Percentiles rank a stretch among this genome's conserved stretches.
phyloP scores from a whole-genome alignment of 2,329 filamentous ascomycete genomes.

The Xylaria sp. region DNA sequence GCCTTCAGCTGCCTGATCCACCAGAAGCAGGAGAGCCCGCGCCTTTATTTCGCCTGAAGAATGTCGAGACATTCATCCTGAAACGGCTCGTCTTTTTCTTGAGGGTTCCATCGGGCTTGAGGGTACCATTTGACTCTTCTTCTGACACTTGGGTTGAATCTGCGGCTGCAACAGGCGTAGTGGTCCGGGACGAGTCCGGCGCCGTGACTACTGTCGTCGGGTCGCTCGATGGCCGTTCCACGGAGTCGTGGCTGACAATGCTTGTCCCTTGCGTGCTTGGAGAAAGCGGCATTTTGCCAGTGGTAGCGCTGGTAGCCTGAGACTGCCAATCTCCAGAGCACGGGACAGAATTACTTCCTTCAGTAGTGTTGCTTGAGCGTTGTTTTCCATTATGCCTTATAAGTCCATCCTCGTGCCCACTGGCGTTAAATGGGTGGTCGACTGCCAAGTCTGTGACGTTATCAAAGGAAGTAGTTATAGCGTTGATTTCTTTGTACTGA shows the following conservation, averaged over 20 bases:
- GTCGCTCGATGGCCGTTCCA: conserved; percentile 60
- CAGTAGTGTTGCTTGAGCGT: conserved; percentile 70
- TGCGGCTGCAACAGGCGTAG: conserved; percentile 42
- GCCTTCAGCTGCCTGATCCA: conserved; percentile 39
- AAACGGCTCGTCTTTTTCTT: conserved; percentile 73
- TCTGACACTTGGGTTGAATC: conserved; percentile 48
- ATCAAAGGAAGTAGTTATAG: conserved; percentile 57
- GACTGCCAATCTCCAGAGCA: conserved; percentile 69
- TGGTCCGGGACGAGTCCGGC: conserved; percentile 49
- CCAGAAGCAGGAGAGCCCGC: conserved; percentile 49
- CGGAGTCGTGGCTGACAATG: conserved; percentile 69
- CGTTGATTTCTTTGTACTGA: conserved; percentile 57
- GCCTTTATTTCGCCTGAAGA: conserved; percentile 65
- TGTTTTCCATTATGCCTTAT: conserved; percentile 57
- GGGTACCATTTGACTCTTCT: conserved; percentile 56
- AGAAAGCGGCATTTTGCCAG: conserved; percentile 71
- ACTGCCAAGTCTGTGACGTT: conserved; percentile 59
- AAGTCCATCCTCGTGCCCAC: conserved; percentile 51
- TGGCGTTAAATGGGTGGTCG: conserved; percentile 60
- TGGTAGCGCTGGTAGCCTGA: conserved; percentile 71
- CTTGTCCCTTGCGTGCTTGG: conserved; percentile 74
- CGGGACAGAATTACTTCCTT: conserved; percentile 65
- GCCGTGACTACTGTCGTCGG: conserved; percentile 55
- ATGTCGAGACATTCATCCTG: conserved; percentile 68
- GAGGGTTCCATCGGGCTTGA: conserved; percentile 62